phyloP scores from a whole-genome alignment of 805 yeast species.

The Zygotorulaspora danielsina region DNA sequence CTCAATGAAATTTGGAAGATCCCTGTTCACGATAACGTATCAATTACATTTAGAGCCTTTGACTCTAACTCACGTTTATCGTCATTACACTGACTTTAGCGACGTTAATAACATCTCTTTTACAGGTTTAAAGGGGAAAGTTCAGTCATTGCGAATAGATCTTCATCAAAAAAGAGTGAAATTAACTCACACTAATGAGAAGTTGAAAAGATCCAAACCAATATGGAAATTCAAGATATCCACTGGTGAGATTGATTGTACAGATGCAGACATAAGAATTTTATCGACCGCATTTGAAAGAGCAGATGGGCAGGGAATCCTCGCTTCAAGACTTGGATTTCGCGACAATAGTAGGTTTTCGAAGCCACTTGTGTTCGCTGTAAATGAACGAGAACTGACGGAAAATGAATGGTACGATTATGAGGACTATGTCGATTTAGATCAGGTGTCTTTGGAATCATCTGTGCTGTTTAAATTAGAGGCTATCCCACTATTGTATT shows the following conservation, averaged over 20 bases:
- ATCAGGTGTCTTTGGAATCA: constrained; percentile 41
- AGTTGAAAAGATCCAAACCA: constrained; percentile 42
- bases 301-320: constrained; percentile 43
- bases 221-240: constrained; percentile 55
- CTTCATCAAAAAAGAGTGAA: constrained; percentile 52
- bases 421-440: constrained; percentile 73
- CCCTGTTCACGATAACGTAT: constrained; percentile 70
- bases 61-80: constrained; percentile 65
- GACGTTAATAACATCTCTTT: constrained; percentile 40
- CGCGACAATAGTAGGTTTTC: constrained; percentile 17
- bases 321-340: constrained; percentile 29
- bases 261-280: constrained; percentile 63
- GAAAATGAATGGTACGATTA: constrained; percentile 59
- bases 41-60: constrained; percentile 63
- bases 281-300: constrained; percentile 62
- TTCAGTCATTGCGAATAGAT: constrained; percentile 52
- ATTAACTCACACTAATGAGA: constrained; percentile 41
- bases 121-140: constrained; percentile 63
- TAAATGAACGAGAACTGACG: constrained; percentile 3
- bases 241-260: constrained; percentile 65
- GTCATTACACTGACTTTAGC: constrained; percentile 47
- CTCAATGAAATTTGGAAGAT: constrained; percentile 57
- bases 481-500: constrained; percentile 44
- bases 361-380: constrained; percentile 3
- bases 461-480: constrained; percentile 41